A percentile compares a stretch with the other conserved stretches of the same genome.
phyloP scores from a whole-genome alignment of 208 protist genomes.

The Leishmania arabica region DNA sequence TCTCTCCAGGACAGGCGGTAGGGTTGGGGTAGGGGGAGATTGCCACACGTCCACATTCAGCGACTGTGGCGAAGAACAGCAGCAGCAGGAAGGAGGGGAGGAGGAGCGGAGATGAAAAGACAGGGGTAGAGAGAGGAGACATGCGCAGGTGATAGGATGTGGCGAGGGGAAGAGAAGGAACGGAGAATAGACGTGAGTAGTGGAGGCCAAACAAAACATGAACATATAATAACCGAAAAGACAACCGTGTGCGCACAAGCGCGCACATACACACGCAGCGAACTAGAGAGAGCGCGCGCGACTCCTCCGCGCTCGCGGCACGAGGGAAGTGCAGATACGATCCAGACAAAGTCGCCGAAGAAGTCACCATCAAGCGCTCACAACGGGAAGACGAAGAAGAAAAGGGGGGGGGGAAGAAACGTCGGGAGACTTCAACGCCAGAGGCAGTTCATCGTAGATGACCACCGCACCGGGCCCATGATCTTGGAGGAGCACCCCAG shows the following conservation, averaged over 20 bases:
- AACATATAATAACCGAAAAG: not conserved
- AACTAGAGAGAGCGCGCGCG: not conserved
- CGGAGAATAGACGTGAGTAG: not conserved
- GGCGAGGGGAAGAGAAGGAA: not conserved
- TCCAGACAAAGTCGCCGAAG: not conserved
- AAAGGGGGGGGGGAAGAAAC: not conserved
- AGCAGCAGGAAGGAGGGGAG: not conserved
- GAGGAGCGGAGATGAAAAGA: slow-evolving; percentile 1
- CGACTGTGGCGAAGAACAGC: not conserved
- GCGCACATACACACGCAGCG: not conserved
- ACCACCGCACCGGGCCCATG: slow-evolving; percentile 73
- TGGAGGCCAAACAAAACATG: not conserved
- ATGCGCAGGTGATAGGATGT: not conserved
- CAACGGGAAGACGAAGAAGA: not conserved
- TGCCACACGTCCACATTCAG: not conserved
- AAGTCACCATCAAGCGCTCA: not conserved
- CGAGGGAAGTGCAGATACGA: not conserved
- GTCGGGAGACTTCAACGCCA: slow-evolving; percentile 46
- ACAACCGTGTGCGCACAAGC: not conserved
- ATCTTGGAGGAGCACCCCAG: slow-evolving; percentile 56
- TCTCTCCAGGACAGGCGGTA: not conserved
- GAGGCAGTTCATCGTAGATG: slow-evolving; percentile 53
- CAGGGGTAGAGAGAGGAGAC: not conserved
- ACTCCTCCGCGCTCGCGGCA: not conserved
- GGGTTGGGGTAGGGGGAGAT: not conserved